Evolutionary conservation across 2,329 filamentous ascomycete species (phyloP).

Genomic region (Xylaria sp.): DNA sequence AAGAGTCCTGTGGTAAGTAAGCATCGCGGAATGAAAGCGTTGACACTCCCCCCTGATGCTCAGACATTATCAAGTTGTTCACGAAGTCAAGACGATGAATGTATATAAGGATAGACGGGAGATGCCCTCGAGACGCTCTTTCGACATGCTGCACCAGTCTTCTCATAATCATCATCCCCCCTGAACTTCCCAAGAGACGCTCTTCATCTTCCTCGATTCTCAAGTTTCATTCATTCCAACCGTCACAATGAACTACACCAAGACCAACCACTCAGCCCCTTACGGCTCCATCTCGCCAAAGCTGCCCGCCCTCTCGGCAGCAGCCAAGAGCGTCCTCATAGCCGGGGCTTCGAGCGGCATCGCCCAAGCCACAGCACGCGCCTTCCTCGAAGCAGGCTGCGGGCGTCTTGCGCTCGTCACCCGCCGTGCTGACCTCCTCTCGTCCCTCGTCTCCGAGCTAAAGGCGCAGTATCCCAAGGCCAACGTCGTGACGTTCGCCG

Average conservation of each 20-base stretch:
- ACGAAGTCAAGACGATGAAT: neutral
- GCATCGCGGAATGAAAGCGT: neutral
- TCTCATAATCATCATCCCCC: slow-evolving; percentile 3
- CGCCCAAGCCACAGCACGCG: slow-evolving; percentile 26
- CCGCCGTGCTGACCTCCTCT: slow-evolving; percentile 21
- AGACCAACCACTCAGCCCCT: slow-evolving; percentile 35
- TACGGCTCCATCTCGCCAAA: slow-evolving; percentile 39
- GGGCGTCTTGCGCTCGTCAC: slow-evolving; percentile 30
- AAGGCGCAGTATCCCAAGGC: neutral
- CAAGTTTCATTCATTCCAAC: neutral
- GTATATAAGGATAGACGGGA: slow-evolving; percentile 5
- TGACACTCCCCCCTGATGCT: neutral
- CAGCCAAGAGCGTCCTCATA: slow-evolving; percentile 34
- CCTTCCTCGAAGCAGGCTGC: slow-evolving; percentile 37
- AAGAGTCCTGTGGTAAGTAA: neutral
- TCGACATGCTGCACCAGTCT: neutral
- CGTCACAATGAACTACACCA: slow-evolving; percentile 41
- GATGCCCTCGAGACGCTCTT: neutral
- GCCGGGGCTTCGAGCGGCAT: slow-evolving; percentile 36
- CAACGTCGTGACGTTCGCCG: neutral
- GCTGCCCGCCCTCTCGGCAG: slow-evolving; percentile 32
- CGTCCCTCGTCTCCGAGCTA: neutral
- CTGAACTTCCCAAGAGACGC: neutral
- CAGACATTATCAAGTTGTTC: neutral
- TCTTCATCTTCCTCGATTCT: neutral